Percentiles rank a stretch among this genome's conserved stretches.
phyloP scores from a whole-genome alignment of 306 rosid species.

The Hippophae tibetana region DNA sequence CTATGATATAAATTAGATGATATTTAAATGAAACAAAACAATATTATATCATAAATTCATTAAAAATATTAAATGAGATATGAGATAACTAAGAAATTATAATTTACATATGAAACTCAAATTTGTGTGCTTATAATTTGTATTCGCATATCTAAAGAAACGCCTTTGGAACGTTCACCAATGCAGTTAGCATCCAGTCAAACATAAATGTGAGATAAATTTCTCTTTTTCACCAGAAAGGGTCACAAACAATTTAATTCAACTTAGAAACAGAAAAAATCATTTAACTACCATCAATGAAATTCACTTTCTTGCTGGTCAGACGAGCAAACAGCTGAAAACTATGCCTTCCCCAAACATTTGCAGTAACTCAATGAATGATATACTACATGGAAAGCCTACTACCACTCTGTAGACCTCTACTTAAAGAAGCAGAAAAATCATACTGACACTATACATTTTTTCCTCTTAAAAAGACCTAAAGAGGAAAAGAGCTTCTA shows the following conservation, averaged over 20 bases:
- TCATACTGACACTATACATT: not conserved
- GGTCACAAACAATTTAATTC: not conserved
- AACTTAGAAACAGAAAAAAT: not conserved
- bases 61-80: too few relatives aligned
- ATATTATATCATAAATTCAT: too few relatives aligned
- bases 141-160: too few relatives aligned
- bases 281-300: not conserved
- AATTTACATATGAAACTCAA: too few relatives aligned
- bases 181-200: not conserved
- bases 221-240: not conserved
- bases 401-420: not conserved
- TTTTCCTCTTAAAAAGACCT: slow-evolving; percentile 1
- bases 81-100: too few relatives aligned
- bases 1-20: too few relatives aligned
- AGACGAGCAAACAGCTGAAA: too few relatives aligned
- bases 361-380: not conserved
- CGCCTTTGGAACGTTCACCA: not conserved
- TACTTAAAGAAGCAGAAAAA: not conserved
- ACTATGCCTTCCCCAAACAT: too few relatives aligned
- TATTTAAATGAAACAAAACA: too few relatives aligned
- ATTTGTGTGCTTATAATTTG: too few relatives aligned
- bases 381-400: not conserved
- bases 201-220: not conserved
- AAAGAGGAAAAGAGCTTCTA: slow-evolving; percentile 12
- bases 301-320: too few relatives aligned